These are phyloP conservation scores for Brassica nigra DNA, from an alignment of 345 rosid species.

Conservation along the genomic window DNA sequence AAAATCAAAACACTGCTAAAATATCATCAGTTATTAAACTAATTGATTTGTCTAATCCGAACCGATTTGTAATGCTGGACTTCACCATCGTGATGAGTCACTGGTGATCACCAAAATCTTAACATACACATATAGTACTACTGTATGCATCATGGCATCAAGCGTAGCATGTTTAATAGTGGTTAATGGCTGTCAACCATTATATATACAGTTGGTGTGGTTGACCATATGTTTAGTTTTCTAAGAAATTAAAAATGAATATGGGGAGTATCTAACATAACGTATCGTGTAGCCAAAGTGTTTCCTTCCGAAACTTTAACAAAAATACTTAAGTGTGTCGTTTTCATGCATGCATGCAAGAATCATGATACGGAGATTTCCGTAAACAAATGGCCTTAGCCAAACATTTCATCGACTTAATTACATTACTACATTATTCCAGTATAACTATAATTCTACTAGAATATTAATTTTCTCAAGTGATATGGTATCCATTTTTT, in stretches of 20 bases:
- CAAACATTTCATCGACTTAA: not conserved
- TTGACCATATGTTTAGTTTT: constrained; percentile 7
- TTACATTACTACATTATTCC: not conserved
- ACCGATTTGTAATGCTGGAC: constrained; percentile 15
- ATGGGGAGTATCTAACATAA: too few relatives aligned
- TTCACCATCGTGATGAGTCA: constrained; percentile 20
- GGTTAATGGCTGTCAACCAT: constrained; percentile 22
- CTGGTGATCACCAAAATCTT: constrained; percentile 29
- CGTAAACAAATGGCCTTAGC: not conserved
- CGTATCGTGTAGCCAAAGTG: not conserved
- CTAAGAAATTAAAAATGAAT: too few relatives aligned
- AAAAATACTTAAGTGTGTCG: not conserved
- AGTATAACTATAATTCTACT: not conserved
- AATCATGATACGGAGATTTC: not conserved
- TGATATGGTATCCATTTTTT: not conserved
- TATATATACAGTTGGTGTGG: not conserved
- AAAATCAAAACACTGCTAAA: not conserved
- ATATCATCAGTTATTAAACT: constrained; percentile 1
- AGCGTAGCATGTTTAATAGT: not conserved
- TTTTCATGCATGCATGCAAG: constrained; percentile 8
- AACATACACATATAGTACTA: constrained; percentile 15
- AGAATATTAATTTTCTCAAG: not conserved
- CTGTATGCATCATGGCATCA: constrained; percentile 22
- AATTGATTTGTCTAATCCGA: constrained; percentile 3
- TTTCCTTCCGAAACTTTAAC: not conserved